Base-by-base conservation (phyloP, 2,329 filamentous ascomycete genomes). In the Scortechinia acanthostroma region DNA sequence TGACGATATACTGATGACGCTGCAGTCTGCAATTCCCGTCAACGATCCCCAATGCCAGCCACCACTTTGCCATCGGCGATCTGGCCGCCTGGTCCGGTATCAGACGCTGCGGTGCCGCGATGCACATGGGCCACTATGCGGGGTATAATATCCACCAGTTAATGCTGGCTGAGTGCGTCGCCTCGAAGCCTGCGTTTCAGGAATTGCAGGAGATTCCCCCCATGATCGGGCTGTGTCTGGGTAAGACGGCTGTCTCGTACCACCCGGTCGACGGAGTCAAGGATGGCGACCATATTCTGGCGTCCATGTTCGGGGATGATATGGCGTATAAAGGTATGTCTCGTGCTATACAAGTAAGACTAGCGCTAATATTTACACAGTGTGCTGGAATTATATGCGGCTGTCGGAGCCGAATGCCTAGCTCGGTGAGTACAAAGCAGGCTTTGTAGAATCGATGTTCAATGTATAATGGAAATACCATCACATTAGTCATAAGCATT, bases 51-150 rank as follows among this genome's bases (percentile, higher is more conserved):
- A 83, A 88, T 50, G 62, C 75, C 13, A 63, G 67, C 0, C 61
- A 63, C 21, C 86, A 91, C 59, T 86, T 83, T 54, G 85, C 80
- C 13, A 70, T 78, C 20, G 87, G 87, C 15, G 87, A 91, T 56
- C 66, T 86, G 15, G 76, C 74, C 22, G 66, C 69, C 42, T 91
- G 87, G 86, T 76, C 82, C 0, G 86, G 86, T 37, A 89, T 91
- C 65, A 91, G 89, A 68, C 82, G 87, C 40, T 88, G 83, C 53
- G 86, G 87, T 20, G 77, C 71, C 15, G 87, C 87, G 23, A 87
- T 91, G 74, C 77, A 86, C 55, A 80, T 83, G 69, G 87, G 86
- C 28, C 76, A 81, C 54, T 70, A 74, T 49, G 76, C 76, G 2
- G 85, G 79, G 4, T 62, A 73, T 45, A 91, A 91, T 57, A 74